These are phyloP conservation scores for Colletotrichum plurivorum DNA, from an alignment of 2,329 filamentous ascomycete species.

Conservation along the genomic window DNA sequence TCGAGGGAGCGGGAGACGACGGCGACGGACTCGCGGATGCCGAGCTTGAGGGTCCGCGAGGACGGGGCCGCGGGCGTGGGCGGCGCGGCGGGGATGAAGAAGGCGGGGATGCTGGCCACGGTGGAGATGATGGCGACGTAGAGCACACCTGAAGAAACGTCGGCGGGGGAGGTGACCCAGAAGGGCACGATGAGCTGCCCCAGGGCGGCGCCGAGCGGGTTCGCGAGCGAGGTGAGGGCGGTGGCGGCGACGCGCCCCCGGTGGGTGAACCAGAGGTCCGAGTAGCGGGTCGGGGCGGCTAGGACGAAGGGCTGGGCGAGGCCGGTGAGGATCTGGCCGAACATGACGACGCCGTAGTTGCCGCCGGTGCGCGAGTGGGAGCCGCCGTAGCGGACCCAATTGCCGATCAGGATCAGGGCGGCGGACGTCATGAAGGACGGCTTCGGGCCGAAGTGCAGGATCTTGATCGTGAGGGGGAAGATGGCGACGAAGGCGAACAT, in stretches of 20 bases:
- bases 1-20: constrained; percentile 74
- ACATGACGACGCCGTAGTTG: constrained; percentile 83
- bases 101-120: constrained; percentile 78
- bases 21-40: constrained; percentile 64
- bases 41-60: constrained; percentile 70
- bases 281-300: constrained; percentile 89
- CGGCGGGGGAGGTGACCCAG: constrained; percentile 73
- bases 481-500: constrained; percentile 85
- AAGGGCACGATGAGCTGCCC: constrained; percentile 89
- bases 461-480: constrained; percentile 81
- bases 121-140: constrained; percentile 85
- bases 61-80: constrained; percentile 84
- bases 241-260: constrained; percentile 88
- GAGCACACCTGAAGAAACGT: constrained; percentile 86
- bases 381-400: constrained; percentile 92
- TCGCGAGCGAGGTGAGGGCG: constrained; percentile 86
- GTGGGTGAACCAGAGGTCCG: constrained; percentile 94
- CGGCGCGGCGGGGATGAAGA: constrained; percentile 83
- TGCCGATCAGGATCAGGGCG: constrained; percentile 82
- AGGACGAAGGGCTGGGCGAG: constrained; percentile 94
- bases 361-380: constrained; percentile 67
- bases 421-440: constrained; percentile 81
- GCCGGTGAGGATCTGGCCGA: constrained; percentile 91
- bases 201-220: constrained; percentile 90
- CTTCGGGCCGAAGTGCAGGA: constrained; percentile 85